Base-by-base conservation (phyloP, 805 yeast species). In the Ogataea neopini region DNA sequence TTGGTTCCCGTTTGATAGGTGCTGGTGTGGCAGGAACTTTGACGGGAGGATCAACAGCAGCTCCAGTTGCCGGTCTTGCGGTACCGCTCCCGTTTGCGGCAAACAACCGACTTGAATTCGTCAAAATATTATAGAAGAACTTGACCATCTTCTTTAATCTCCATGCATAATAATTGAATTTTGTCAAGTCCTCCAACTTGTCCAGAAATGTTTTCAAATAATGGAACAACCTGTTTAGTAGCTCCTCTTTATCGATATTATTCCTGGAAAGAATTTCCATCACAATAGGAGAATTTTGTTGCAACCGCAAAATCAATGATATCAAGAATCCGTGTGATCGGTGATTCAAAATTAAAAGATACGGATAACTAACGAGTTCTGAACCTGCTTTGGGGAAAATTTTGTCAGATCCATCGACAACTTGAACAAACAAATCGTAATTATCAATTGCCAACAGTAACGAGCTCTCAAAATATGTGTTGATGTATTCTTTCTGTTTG, bases 271-370 rank as follows among this genome's bases (percentile, higher is more conserved):
- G 51, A 38, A 68, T 66, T 37, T 67, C 71, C 49, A 60, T 55
- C 14, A 66, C 56, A 1, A 68, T 47, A 1, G 71, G 70, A 4
- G 70, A 66, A 40, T 56, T 61, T 48, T 68, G 72, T 44, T 69
- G 72, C 43, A 69, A 68, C 58, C 84, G 69, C 43, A 80, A 56
- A 20, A 79, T 73, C 54, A 80, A 59, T 36, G 83, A 78, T n/a
- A 80, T 79, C 63, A 80, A 68, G 54, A 80, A 79, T 53, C 79
- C 83, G 57, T 77, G 71, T 4, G 83, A 75, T 52, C 84, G 68
- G 53, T 79, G 83, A 48, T 81, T 81, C 32, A 76, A 67, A 43
- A 78, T 72, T 57, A 80, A 59, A 57, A 80, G 66, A 51, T 69
- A 71, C 10, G 83, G 84, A 19, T 76, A 69, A 11, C 77, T 51